Evolutionary conservation across 179 eudicot species (phyloP), one percentile per base, ranked within the genome.

Genomic region (Pouteria campechiana): DNA sequence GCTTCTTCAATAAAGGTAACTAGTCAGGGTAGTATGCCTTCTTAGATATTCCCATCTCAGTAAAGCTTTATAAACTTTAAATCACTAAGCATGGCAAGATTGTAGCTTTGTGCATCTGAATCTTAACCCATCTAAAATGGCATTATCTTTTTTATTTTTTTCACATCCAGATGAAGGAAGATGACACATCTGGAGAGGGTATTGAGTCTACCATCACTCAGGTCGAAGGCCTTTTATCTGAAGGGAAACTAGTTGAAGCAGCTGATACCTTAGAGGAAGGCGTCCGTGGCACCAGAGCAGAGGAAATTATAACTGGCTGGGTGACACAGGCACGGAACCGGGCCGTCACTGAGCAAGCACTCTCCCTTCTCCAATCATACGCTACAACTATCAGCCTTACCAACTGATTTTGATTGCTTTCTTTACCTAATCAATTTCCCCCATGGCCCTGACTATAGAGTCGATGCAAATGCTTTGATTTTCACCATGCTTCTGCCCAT

Each of bases 211-310:
- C 86, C 31, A 64, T 90, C 51, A 86, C 73, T 28, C 68, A 65
- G 67, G 94, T 82, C 0, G 94, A 90, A 50, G 60, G 65, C 58
- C 58, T 90, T 25, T 52, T 90, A 47, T 82, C 87, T 12, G 72
- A 83, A 44, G 96, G 98, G 20, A 90, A 77, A 45, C 92, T 90
- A n/a, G 60, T 55, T 20, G 98, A 90, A 76, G 98, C 96, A 31
- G 96, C 94, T 8, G 80, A 86, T 59, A 53, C 65, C 54, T 88
- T 90, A 4, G 98, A 90, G 74, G 60, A 68, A 13, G 95, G 98
- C 32, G 78, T 86, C 6, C 64, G 69, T 63, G 96, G 62, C 38
- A 86, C 73, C 54, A 68, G 79, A 54, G 98, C 98, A 19, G 66
- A 65, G 25, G 79, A 75, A 60, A 57, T 77, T 15, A 77, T 68